Evolutionary conservation across 2,329 filamentous ascomycete genomes (phyloP), one percentile per base, ranked within the genome.

Genomic region (Curvularia sp.): DNA sequence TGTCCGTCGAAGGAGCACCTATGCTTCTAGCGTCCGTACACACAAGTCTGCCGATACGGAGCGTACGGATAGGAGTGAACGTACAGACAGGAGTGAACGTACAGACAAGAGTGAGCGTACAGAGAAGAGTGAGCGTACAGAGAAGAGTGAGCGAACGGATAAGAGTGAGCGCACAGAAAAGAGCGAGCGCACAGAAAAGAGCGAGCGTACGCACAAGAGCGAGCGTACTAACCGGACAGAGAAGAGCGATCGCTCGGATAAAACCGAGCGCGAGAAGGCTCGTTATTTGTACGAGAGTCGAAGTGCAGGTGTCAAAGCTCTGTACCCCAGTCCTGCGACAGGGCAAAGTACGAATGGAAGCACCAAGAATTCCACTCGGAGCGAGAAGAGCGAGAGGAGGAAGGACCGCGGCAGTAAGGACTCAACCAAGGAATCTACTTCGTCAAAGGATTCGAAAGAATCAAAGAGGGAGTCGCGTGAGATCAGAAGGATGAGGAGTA

Each of bases 221-320:
- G 63, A 59, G 30, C 57, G 62, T n/a, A 49, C 25, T 10, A 66
- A 54, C 42, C 58, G 69, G 18, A 60, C 57, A 21, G 58, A 61
- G 27, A 62, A 65, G 43, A 64, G 59, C 34, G 63, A 68, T 13
- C 65, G 61, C 39, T 62, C 57, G 10, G 64, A 71, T 45, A 69
- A 67, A 46, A 58, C 61, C 38, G 63, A 59, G 30, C 57, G 62
- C 13, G 70, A 69, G 21, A 72, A 68, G 45, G 71, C 65, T 41
- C 61, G 70, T 25, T 75, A 76, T 51, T 60, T 71, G 65, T 73
- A 70, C 55, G 73, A 78, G 51, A 71, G 70, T 41, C 68, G 74
- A 21, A 77, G 76, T 47, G 76, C 76, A 13, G 76, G 74, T 1
- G 70, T 78, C 57, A 78, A 78, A 56, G 76, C 66, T 6, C 49